These are phyloP conservation scores for Crithidia acanthocephali DNA, from an alignment of 208 protist genomes.

Conservation along the genomic window DNA sequence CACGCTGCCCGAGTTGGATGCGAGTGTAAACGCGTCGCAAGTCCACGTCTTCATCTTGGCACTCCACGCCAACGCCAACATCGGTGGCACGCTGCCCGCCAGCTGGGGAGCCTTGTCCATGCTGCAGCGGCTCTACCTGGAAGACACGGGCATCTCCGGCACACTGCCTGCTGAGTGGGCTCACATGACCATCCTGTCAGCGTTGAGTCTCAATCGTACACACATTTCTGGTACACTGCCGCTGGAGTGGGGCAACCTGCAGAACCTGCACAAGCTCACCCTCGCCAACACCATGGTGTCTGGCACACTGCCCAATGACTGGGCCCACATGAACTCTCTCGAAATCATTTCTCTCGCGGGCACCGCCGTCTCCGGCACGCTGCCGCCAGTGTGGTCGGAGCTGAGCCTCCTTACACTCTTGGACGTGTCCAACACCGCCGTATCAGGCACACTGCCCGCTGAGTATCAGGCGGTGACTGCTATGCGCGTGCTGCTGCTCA, in stretches of 20 bases:
- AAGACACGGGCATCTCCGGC: background rate
- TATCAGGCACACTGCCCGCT: background rate
- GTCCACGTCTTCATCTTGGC: background rate
- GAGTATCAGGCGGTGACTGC: background rate
- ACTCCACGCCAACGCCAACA: background rate
- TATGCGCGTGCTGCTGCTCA: background rate
- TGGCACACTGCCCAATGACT: background rate
- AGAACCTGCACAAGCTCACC: background rate
- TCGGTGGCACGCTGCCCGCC: background rate
- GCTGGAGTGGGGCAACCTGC: background rate
- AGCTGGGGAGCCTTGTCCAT: background rate
- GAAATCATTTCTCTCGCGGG: background rate
- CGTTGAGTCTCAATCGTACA: background rate
- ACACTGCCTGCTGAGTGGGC: background rate
- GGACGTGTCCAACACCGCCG: background rate
- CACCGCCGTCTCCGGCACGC: conserved; percentile 3
- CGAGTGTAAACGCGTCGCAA: conserved; percentile 1
- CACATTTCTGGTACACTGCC: conserved; percentile 2
- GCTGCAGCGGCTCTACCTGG: background rate
- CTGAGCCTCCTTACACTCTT: background rate
- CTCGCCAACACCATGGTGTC: background rate
- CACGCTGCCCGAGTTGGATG: conserved; percentile 8
- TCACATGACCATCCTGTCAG: background rate
- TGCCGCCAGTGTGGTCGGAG: background rate
- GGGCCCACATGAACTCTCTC: background rate